phyloP scores from a whole-genome alignment of 2,329 filamentous ascomycete genomes.

The Alternaria dauci region DNA sequence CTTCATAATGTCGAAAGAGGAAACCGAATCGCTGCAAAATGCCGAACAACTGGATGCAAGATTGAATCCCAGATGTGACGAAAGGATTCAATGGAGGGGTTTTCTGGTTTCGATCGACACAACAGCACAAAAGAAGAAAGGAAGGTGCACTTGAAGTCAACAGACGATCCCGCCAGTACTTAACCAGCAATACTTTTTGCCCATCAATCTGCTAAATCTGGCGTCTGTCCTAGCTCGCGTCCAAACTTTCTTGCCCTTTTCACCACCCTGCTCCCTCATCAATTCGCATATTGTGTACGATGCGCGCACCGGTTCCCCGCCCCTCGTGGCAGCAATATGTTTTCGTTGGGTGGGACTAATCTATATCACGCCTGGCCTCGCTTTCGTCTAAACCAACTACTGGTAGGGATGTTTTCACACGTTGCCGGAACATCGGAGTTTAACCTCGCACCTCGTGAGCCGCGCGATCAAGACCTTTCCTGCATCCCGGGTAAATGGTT shows the following conservation, averaged over 20 bases:
- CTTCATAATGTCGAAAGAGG: constrained; percentile 27
- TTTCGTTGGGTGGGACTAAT: constrained; percentile 10
- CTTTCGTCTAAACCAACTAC: neutral
- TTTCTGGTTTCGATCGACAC: neutral
- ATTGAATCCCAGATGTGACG: neutral
- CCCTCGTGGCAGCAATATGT: constrained; percentile 30
- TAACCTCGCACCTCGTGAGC: neutral
- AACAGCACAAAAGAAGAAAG: neutral
- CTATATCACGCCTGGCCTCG: constrained; percentile 3
- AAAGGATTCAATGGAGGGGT: neutral
- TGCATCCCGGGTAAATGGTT: constrained; percentile 24
- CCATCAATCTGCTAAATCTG: constrained; percentile 33
- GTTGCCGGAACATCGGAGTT: constrained; percentile 8
- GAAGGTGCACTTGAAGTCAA: neutral
- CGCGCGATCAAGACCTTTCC: neutral
- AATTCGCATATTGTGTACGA: constrained; percentile 23
- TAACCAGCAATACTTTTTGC: constrained; percentile 21
- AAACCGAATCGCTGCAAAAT: too few species aligned
- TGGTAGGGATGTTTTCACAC: neutral
- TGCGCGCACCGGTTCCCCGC: constrained; percentile 28
- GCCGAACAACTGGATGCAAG: too few species aligned
- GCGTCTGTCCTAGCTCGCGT: constrained; percentile 9
- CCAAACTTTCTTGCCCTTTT: constrained; percentile 1
- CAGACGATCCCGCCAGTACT: constrained; percentile 11
- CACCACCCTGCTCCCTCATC: constrained; percentile 3